These are phyloP conservation scores for Hymenoscyphus scutula DNA, from an alignment of 2,329 filamentous ascomycete species.

Conservation along the genomic window DNA sequence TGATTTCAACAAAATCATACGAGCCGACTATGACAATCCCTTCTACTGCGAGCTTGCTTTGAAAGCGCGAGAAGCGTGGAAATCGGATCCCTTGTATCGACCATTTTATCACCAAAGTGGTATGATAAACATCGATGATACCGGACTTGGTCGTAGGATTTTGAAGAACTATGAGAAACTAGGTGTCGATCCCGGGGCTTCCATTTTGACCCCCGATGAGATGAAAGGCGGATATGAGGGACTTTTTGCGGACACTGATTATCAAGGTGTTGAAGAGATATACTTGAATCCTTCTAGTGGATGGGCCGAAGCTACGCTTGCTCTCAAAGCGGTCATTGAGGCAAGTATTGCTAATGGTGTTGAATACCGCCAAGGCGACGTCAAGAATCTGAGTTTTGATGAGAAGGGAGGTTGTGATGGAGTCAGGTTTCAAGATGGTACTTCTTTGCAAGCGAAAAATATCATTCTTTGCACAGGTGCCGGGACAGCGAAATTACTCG, in stretches of 20 bases:
- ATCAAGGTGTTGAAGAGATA: constrained; percentile 40
- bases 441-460: constrained; percentile 48
- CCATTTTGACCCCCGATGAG: constrained; percentile 44
- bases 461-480: constrained; percentile 56
- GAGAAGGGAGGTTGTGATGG: constrained; percentile 47
- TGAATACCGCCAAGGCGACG: constrained; percentile 43
- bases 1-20: constrained; percentile 59
- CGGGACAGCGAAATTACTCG: constrained; percentile 53
- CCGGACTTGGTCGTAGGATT: constrained; percentile 46
- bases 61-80: constrained; percentile 49
- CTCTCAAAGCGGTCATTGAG: constrained; percentile 44
- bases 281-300: constrained; percentile 52
- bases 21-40: constrained; percentile 54
- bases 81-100: constrained; percentile 45
- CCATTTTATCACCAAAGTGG: constrained; percentile 49
- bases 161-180: constrained; percentile 44
- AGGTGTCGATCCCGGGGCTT: constrained; percentile 37
- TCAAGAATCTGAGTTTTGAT: constrained; percentile 47
- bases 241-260: constrained; percentile 39
- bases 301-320: constrained; percentile 51
- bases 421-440: constrained; percentile 47
- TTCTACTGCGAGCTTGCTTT: constrained; percentile 53
- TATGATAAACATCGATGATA: constrained; percentile 46
- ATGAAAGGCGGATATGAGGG: constrained; percentile 42
- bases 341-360: constrained; percentile 46